Evolutionary conservation across 176 grass and related monocot species (phyloP), one percentile per base, ranked within the genome.

Genomic region (Pontederia crassipes): DNA sequence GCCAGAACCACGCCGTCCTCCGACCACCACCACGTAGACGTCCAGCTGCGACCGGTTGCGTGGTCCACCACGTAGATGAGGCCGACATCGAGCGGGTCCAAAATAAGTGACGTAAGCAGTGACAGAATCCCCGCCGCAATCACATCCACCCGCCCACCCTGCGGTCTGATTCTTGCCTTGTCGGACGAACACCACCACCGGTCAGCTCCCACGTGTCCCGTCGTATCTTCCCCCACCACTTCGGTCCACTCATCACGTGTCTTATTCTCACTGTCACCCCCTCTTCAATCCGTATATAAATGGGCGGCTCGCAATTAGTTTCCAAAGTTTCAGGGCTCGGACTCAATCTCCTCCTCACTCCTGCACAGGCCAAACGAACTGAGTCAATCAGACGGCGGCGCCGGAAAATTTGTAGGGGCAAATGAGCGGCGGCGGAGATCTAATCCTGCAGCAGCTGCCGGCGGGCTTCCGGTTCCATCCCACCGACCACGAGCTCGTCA

Each of bases 391-490:
- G 51, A 54, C 51, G 51, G 3, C 14, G 6, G 6, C 51, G 14
- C 14, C 2, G 2, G 6, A 6, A 12, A 16, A 13, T 45, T 7
- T 16, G 8, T 45, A 14, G 12, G 11, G 45, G 29, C 26, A 15
- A 27, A 70, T 72, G 69, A 51, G 17, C 57, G 69, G 57, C 3
- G 24, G 46, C 16, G 66, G 75, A 35, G 32, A 40, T 40, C 2
- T 40, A 7, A 40, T 40, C 32, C 32, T 40, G 32, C 59, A 71
- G 45, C 27, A 62, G 72, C 57, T 81, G 8, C 79, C 79, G 0
- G 59, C 72, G 2, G 79, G 79, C 2, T 81, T 81, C 51, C 73
- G 79, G 12, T 81, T 81, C 47, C 79, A 81, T 45, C 79, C 79
- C 3, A 81, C 72, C 8, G 79, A 81, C 12, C 72, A 71, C 46